Evolutionary conservation across 495 filamentous ascomycete species (phyloP), one percentile per base, ranked within the genome.

Genomic region (Parathielavia hyrcaniae): DNA sequence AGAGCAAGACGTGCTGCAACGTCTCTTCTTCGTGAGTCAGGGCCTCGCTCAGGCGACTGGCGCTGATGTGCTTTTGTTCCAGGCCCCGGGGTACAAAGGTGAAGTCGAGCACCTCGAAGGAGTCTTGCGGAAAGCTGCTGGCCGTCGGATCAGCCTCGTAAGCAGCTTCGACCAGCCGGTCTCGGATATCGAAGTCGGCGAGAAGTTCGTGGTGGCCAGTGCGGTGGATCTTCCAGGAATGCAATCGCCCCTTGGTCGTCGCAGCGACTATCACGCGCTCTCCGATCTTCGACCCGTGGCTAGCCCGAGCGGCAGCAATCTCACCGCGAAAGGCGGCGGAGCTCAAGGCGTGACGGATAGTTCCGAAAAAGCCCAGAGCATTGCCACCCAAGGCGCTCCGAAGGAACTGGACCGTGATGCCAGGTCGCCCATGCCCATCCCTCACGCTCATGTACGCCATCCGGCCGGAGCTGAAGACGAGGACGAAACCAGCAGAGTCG

Each of bases 141-240:
- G 59, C 61, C 9, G 57, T 20, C 4, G 57, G 63, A 47, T 76
- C 72, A 23, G 64, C 63, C 20, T 68, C 59, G 22, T 66, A 66
- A 30, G 78, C 44, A 39, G 67, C 69, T 16, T 61, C 62, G 17
- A 73, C 46, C 20, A 77, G 62, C 7, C 61, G 50, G 22, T 67
- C 71, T 39, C 70, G 69, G 20, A 73, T 53, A 53, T 78, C 75
- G 13, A 70, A 61, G 38, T 83, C 80, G 32, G 77, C 67, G 0
- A 84, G 65, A 16, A 75, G 65, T 49, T 83, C 82, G 57, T 79
- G 75, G 40, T 77, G 86, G 30, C 91, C 91, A 38, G 88, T 86
- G 69, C 91, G 86, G 64, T 89, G 89, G 5, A 95, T 78, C 66
- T 88, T 86, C 93, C 93, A 98, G 12, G 85, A 79, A 57, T 93